Base-by-base conservation (phyloP, 1,284 basidiomycete genomes). In the Apiotrichum gracile region DNA sequence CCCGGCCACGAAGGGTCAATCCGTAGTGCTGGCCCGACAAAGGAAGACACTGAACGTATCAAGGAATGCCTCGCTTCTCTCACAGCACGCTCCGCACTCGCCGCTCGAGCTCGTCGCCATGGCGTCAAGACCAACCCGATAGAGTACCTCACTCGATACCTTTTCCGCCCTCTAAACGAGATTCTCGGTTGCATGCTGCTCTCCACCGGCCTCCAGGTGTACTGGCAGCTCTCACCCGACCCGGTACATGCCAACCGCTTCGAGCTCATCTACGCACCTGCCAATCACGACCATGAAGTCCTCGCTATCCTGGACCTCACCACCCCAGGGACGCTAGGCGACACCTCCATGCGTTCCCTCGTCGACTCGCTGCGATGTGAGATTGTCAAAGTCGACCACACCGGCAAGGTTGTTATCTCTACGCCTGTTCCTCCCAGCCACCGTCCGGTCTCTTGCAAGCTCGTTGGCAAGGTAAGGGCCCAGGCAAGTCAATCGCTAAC, bases 131-230 rank as follows among this genome's bases (percentile, higher is more conserved):
- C 21, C 3, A 13, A 22, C 21, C 42, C 33, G 17, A 13, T 21
- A 24, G 38, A 46, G 7, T 54, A 47, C 38, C 29, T 57, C 7
- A 29, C 49, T 29, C 44, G 48, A 35, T 51, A 47, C 37, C 44
- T 57, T 19, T 37, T 57, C 13, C 55, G 48, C 10, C 55, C 55
- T 0, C 43, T 49, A 16, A 57, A 57, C 41, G 55, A 57, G 40
- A 42, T 57, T 7, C 49, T 57, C 40, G 21, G n/a, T 13, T 51
- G 44, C 38, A 45, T 51, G 47, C 51, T 57, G 29, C 51, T 57
- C 3, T 39, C 48, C 2, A 43, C 37, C 2, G 55, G 55, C 16
- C 24, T 51, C 17, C 55, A 48, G 24, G 21, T 54, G 10, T 44
- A 34, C 22, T 57, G 55, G 55, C 51, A 49, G 2, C 38, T 51